These are phyloP conservation scores for Backusella liffmaniae DNA, from an alignment of 192 early-diverging fungal genomes.

Conservation along the genomic window DNA sequence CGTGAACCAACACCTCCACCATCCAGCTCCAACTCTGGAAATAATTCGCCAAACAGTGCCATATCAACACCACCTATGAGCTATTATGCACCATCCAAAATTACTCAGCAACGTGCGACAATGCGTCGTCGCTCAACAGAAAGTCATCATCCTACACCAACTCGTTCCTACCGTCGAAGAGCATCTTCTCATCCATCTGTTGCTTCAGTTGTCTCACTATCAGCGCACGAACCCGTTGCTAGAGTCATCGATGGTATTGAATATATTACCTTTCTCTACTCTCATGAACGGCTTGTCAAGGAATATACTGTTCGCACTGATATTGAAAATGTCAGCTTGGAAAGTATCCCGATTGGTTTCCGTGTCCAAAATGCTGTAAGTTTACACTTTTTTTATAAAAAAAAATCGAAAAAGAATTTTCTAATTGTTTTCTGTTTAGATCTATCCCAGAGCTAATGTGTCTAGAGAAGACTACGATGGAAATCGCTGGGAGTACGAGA, in stretches of 20 bases:
- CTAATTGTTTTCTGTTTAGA: slow-evolving; percentile 24
- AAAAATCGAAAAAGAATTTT: background rate
- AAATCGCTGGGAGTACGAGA: slow-evolving; percentile 82
- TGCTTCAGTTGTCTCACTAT: slow-evolving; percentile 32
- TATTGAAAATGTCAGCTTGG: slow-evolving; percentile 22
- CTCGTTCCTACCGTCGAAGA: slow-evolving; percentile 1
- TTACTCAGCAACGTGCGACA: background rate
- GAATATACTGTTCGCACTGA: slow-evolving; percentile 35
- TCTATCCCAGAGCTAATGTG: slow-evolving; percentile 71
- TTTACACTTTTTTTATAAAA: background rate
- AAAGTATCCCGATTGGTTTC: slow-evolving; percentile 17
- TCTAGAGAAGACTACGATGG: slow-evolving; percentile 51
- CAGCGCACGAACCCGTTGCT: slow-evolving; percentile 31
- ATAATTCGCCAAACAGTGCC: background rate
- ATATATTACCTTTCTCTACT: slow-evolving; percentile 32
- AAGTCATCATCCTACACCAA: background rate
- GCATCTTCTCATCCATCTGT: slow-evolving; percentile 21
- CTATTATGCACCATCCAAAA: background rate
- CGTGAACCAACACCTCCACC: slow-evolving; percentile 5
- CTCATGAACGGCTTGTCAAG: slow-evolving; percentile 28
- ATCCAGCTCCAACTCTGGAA: background rate
- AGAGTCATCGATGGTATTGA: slow-evolving; percentile 30
- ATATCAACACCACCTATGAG: background rate
- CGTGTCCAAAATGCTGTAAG: slow-evolving; percentile 28
- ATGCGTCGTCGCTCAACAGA: slow-evolving; percentile 20